Conservation (phyloP, 2,329 filamentous ascomycete species). For the Aspergillus quadrilineatus region DNA sequence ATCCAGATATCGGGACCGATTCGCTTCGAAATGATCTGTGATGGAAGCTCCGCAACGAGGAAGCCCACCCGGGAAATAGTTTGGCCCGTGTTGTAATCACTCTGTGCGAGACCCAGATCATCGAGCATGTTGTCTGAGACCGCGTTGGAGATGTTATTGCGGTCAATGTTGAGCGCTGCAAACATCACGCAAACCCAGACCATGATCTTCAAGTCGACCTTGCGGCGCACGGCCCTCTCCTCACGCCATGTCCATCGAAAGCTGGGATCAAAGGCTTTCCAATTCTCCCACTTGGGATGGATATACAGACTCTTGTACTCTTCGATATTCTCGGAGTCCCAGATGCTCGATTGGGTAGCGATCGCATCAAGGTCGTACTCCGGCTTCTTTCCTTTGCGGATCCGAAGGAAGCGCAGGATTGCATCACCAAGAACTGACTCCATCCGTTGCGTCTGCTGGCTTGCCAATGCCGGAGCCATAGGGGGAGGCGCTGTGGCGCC, state of each 20-base stretch:
- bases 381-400: background rate
- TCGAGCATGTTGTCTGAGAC: constrained; percentile 58
- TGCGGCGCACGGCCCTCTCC: constrained; percentile 28
- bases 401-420: background rate
- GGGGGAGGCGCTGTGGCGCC: background rate
- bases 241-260: constrained; percentile 24
- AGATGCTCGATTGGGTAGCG: constrained; percentile 35
- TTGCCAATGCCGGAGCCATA: background rate
- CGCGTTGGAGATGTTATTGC: constrained; percentile 42
- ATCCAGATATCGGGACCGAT: constrained; percentile 57
- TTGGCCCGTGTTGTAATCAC: constrained; percentile 44
- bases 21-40: constrained; percentile 54
- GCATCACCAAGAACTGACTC: background rate
- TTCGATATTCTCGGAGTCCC: constrained; percentile 41
- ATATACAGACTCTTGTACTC: constrained; percentile 28
- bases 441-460: background rate
- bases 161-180: constrained; percentile 7
- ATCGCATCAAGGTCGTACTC: constrained; percentile 24
- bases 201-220: constrained; percentile 2
- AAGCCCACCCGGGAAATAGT: constrained; percentile 58
- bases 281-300: constrained; percentile 30
- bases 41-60: constrained; percentile 55
- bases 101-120: constrained; percentile 26
- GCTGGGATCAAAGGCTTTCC: constrained; percentile 23
- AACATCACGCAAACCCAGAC: constrained; percentile 46